Base-by-base conservation (phyloP, 805 yeast species). In the Torulaspora microellipsoides region DNA sequence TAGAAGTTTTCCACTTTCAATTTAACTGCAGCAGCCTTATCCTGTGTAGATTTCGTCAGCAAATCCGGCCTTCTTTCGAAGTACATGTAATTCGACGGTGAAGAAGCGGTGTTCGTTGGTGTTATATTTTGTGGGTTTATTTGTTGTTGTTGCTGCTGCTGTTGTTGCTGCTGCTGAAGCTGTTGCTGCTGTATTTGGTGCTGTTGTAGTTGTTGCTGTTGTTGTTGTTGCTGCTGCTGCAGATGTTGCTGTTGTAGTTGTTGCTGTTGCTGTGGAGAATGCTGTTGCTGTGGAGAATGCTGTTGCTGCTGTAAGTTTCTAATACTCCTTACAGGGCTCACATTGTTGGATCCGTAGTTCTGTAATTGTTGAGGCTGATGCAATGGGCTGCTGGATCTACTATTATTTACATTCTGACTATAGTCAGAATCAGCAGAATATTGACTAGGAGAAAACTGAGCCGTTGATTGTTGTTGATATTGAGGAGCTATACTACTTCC, bases 61-160 rank as follows among this genome's bases (percentile, higher is more conserved):
- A 76, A 67, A 51, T 84, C 89, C 1, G 96, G 96, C 55, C 85
- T 88, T 45, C 96, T 76, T 53, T 82, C 88, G 66, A 89, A 84
- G 55, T 78, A 75, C 48, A 83, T 85, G 54, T 81, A 80, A 45
- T 79, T 80, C 8, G 61, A 35, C 29, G 40, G 34, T 31, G 39
- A 36, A 4, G 42, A 8, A 4, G 34, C 23, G 20, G 47, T 11
- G 15, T 27, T 35, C 35, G 52, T 34, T 44, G 49, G 27, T 27
- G 53, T 31, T 29, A 36, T 44, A 23, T 30, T 42, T 41, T 49
- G 54, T 39, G 46, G 60, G 25, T 53, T 59, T 20, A 57, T 59
- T 8, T 53, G 55, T 13, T 48, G 56, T 35, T 49, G 47, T 42
- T 50, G 53, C 38, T 48, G 33, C 29, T 51, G 58, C 31, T 57